phyloP scores from a whole-genome alignment of 257 asterid species.

The Gynochthodes officinalis region DNA sequence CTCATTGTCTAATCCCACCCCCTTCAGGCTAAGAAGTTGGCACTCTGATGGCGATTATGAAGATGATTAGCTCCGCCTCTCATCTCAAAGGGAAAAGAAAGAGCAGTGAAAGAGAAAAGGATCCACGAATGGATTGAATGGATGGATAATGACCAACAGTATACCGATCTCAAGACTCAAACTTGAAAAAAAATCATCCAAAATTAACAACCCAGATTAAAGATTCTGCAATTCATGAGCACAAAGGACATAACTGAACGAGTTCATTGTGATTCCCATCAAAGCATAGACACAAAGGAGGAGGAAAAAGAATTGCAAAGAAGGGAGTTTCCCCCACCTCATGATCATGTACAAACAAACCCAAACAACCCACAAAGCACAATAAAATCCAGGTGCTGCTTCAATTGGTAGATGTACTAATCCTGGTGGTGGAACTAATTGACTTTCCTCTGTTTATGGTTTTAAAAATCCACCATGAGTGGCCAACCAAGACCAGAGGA shows the following conservation, averaged over 20 bases:
- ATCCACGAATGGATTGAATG: conserved; percentile 4
- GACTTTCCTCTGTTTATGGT: conserved; percentile 1
- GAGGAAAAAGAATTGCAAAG: not conserved
- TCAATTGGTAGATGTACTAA: not conserved
- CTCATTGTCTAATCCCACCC: conserved; percentile 13
- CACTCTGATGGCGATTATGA: not conserved
- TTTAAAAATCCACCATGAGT: conserved; percentile 5
- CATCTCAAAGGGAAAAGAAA: not conserved
- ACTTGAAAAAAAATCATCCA: conserved; percentile 8
- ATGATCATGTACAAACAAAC: conserved; percentile 17
- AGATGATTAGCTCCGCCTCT: not conserved
- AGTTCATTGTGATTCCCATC: conserved; percentile 12
- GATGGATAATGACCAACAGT: not conserved
- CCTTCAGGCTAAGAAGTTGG: conserved; percentile 1
- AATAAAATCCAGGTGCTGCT: conserved; percentile 12
- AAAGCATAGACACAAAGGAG: not conserved
- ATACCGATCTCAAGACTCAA: conserved; percentile 19
- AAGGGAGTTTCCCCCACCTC: conserved; percentile 24
- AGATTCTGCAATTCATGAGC: conserved; percentile 11
- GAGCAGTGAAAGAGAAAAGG: not conserved
- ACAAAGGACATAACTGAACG: not conserved
- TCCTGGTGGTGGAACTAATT: not conserved
- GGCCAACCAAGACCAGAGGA: not conserved
- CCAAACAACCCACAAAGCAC: not conserved
- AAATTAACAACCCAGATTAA: not conserved